Base-by-base conservation (phyloP, 2,329 filamentous ascomycete species). In the Claviceps quebecensis region DNA sequence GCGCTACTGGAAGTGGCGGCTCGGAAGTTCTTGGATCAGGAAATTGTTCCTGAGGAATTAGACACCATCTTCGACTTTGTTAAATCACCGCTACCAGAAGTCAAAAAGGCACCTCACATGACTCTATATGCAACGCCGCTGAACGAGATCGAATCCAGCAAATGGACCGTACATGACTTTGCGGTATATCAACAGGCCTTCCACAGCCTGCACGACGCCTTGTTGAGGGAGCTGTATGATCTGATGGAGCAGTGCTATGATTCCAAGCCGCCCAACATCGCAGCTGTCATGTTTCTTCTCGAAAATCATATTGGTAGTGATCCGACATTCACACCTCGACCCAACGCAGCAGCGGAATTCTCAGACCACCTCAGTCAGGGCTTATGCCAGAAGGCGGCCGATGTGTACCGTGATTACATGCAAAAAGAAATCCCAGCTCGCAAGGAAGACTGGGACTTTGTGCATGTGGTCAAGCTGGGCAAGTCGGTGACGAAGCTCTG, bases 201-300 rank as follows among this genome's bases (percentile, higher is more conserved):
- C 6, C 76, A 78, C 38, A 79, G 76, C 34, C 69, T 97, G 40
- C 82, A 97, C 60, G 89, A 96, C 59, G 80, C 83, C 9, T 71
- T 97, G 26, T 72, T 96, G 46, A 81, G 90, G 50, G 91, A 97
- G 61, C 75, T 98, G 17, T 96, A 87, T 65, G 83, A 90, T 56
- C 74, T 86, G n/a, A 78, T 96, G 65, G 84, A 91, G 71, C 82
- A 86, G 58, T 91, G 87, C 59, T 98, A 91, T 66, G 89, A 95
- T 56, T 69, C 77, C n/a, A 96, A 95, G 61, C 82, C 88, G 11
- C 88, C 87, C 5, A 81, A 83, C 40, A 81, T 95, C 22, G 87
- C 84, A 5, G 81, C 82, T 14, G 78, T 94, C 34, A 82, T 97
- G 76, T 84, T 82, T 58, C 67, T 96, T 37, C 70, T 98, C 39